A percentile compares a stretch with the other conserved stretches of the same genome.
phyloP scores from a whole-genome alignment of 2,329 filamentous ascomycete genomes.

The Neonectria punicea region DNA sequence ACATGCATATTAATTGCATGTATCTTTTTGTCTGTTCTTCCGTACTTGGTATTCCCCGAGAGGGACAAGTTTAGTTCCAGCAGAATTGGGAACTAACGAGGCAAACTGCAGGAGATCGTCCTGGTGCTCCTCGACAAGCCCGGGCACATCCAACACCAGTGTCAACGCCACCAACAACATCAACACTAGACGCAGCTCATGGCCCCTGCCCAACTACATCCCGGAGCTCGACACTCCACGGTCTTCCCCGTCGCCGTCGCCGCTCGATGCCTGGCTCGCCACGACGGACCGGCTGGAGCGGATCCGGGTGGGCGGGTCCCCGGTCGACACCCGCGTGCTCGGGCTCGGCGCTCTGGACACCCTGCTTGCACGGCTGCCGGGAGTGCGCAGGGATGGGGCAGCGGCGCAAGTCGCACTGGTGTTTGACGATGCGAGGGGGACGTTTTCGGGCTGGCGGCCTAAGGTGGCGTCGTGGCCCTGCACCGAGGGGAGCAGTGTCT shows the following conservation, averaged over 20 bases:
- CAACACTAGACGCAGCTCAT: constrained; percentile 11
- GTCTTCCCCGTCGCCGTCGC: neutral
- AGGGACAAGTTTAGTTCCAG: neutral
- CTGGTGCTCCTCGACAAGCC: neutral
- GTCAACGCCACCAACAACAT: neutral
- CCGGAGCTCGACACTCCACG: neutral
- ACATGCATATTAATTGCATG: neutral
- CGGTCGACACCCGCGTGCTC: constrained; percentile 13
- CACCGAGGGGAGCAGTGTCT: neutral
- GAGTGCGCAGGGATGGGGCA: neutral
- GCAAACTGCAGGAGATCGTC: neutral
- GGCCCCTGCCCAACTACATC: constrained; percentile 1
- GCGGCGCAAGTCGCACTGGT: constrained; percentile 13
- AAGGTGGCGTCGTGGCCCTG: constrained; percentile 23
- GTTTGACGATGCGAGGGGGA: constrained; percentile 14
- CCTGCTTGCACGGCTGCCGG: constrained; percentile 10
- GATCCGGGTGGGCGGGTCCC: constrained; percentile 20
- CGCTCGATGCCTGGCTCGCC: constrained; percentile 11
- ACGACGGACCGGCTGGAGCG: constrained; percentile 20
- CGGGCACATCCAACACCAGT: neutral
- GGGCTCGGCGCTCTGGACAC: constrained; percentile 11
- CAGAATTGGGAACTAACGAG: neutral
- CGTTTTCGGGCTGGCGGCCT: constrained; percentile 21
- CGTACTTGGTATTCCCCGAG: neutral
- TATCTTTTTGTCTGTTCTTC: neutral